phyloP scores from a whole-genome alignment of 148 eudicot genomes.

The Dianthus caryophyllus region DNA sequence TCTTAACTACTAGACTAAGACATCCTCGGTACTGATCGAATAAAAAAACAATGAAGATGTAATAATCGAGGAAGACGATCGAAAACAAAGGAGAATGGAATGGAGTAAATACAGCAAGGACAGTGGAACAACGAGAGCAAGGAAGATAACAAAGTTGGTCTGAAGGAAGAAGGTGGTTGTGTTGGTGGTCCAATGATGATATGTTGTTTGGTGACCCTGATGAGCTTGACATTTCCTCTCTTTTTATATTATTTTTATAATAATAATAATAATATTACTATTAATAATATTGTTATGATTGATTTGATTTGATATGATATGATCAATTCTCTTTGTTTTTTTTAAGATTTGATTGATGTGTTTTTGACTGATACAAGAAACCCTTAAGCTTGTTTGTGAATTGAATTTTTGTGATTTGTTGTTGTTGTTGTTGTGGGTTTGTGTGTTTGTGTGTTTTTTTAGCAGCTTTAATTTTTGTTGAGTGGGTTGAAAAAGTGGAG shows the following conservation, averaged over 20 bases:
- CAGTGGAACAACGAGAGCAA: slow-evolving; percentile 76
- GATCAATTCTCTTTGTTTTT: slow-evolving; percentile 8
- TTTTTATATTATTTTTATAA: slow-evolving; percentile 6
- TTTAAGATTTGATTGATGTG: slow-evolving; percentile 38
- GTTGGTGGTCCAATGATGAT: slow-evolving; percentile 58
- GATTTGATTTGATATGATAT: slow-evolving; percentile 19
- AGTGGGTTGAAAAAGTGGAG: slow-evolving; percentile 12
- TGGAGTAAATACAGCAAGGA: slow-evolving; percentile 57
- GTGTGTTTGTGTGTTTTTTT: too few relatives aligned
- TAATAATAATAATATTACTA: background rate
- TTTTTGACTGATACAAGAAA: slow-evolving; percentile 5
- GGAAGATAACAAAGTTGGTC: slow-evolving; percentile 90
- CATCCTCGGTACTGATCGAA: too few relatives aligned
- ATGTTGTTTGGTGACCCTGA: slow-evolving; percentile 12
- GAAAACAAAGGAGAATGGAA: background rate
- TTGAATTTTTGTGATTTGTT: too few relatives aligned
- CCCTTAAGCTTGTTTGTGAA: too few relatives aligned
- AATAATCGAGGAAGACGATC: too few relatives aligned
- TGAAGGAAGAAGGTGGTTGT: slow-evolving; percentile 54
- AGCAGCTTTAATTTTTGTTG: slow-evolving; percentile 25
- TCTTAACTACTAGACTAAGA: too few relatives aligned
- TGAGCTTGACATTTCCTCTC: slow-evolving; percentile 53
- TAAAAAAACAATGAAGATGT: too few relatives aligned
- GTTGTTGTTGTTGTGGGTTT: too few relatives aligned
- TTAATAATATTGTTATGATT: background rate